phyloP scores from a whole-genome alignment of 768 basidiomycete species.

The Termitomyces sp. region DNA sequence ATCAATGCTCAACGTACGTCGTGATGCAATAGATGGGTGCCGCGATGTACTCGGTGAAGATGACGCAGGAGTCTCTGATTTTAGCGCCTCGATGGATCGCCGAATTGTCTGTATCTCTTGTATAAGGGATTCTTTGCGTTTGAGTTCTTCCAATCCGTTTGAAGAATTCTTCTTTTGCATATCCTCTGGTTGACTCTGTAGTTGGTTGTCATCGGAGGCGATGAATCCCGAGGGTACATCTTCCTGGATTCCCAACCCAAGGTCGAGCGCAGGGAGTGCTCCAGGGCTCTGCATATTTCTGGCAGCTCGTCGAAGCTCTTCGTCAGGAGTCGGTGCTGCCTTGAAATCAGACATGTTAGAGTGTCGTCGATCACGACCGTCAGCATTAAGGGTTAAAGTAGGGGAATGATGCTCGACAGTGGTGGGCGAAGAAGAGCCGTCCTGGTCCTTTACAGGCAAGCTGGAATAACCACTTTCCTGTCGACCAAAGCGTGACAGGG shows the following conservation, averaged over 20 bases:
- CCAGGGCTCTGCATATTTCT: slow-evolving; percentile 46
- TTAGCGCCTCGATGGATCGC: slow-evolving; percentile 70
- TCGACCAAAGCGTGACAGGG: slow-evolving; percentile 52
- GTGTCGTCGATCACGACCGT: slow-evolving; percentile 49
- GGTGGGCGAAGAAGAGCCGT: slow-evolving; percentile 39
- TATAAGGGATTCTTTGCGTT: slow-evolving; percentile 64
- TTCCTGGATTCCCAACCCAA: slow-evolving; percentile 68
- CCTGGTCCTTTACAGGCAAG: slow-evolving; percentile 59
- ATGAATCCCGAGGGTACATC: slow-evolving; percentile 73
- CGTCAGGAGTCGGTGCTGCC: slow-evolving; percentile 54
- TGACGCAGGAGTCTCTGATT: slow-evolving; percentile 65
- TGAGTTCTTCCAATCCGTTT: slow-evolving; percentile 50
- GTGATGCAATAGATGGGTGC: slow-evolving; percentile 58
- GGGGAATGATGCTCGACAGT: slow-evolving; percentile 44
- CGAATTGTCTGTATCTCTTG: slow-evolving; percentile 77
- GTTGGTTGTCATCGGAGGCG: slow-evolving; percentile 38
- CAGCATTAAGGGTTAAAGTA: slow-evolving; percentile 43
- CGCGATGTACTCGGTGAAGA: slow-evolving; percentile 59
- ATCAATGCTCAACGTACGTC: slow-evolving; percentile 64
- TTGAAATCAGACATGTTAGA: slow-evolving; percentile 75
- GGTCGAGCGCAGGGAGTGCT: slow-evolving; percentile 64
- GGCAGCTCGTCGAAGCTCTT: slow-evolving; percentile 50
- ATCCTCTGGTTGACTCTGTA: slow-evolving; percentile 8
- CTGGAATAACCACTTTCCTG: slow-evolving; percentile 59
- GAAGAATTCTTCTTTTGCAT: slow-evolving; percentile 29